These are phyloP conservation scores for Citrus sinensis DNA, from an alignment of 345 rosid genomes.

Conservation along the genomic window DNA sequence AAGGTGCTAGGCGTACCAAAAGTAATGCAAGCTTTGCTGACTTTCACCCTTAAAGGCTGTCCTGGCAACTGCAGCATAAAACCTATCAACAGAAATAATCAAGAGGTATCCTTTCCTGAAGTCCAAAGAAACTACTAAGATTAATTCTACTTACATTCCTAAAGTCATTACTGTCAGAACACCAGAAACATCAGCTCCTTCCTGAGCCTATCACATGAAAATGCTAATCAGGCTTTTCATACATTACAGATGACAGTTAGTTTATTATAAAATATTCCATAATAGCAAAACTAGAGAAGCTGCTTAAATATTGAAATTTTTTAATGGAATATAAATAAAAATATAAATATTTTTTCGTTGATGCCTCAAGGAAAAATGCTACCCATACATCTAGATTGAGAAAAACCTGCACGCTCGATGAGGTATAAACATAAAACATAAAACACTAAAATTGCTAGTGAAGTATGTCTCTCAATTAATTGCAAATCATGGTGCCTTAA, in stretches of 20 bases:
- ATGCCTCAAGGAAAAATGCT: background rate
- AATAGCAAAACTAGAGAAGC: background rate
- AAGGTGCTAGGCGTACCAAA: conserved; percentile 56
- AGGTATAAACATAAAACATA: background rate
- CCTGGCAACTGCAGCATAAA: conserved; percentile 84
- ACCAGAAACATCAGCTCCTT: conserved; percentile 81
- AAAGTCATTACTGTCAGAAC: conserved; percentile 95
- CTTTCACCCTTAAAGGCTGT: conserved; percentile 95
- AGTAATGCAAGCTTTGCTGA: conserved; percentile 91
- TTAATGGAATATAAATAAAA: background rate
- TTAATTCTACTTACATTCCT: conserved; percentile 75
- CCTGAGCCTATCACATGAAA: conserved; percentile 74
- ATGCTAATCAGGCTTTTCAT: conserved; percentile 8
- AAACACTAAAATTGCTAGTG: background rate
- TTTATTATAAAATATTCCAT: background rate
- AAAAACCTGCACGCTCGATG: background rate
- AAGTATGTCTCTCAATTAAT: background rate
- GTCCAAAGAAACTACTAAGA: conserved; percentile 9
- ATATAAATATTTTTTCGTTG: background rate
- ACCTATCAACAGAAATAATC: conserved; percentile 48
- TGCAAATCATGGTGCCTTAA: background rate
- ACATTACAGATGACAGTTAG: background rate
- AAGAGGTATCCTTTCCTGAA: conserved; percentile 12
- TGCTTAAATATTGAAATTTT: background rate
- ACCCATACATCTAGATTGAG: background rate